These are phyloP conservation scores for Mycosarcoma maydis DNA, from an alignment of 1,284 basidiomycete species.

Conservation along the genomic window DNA sequence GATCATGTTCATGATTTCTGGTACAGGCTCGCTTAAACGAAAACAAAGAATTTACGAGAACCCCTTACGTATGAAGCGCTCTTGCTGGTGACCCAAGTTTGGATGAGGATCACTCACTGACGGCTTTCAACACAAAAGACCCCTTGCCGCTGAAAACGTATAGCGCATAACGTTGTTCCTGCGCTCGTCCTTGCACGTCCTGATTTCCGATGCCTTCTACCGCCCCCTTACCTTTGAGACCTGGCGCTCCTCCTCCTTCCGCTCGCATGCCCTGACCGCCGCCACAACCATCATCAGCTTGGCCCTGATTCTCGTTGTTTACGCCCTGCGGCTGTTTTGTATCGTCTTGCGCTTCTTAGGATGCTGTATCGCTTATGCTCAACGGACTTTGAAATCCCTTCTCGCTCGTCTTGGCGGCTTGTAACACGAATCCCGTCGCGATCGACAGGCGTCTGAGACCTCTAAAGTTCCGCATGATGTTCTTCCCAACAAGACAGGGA, in stretches of 20 bases:
- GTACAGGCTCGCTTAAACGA: too few relatives aligned
- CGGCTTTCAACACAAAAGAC: neutral
- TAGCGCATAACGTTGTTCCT: neutral
- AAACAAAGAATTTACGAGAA: neutral
- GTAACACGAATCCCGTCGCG: too few relatives aligned
- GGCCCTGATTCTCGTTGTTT: neutral
- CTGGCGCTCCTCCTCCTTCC: constrained; percentile 6
- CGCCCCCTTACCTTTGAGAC: constrained; percentile 10
- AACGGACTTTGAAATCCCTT: too few relatives aligned
- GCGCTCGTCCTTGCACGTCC: neutral
- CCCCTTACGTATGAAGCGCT: constrained; percentile 2
- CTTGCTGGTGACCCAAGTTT: too few relatives aligned
- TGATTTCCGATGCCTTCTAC: neutral
- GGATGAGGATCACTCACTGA: too few relatives aligned
- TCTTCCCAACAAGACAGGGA: neutral
- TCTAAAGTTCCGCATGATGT: neutral
- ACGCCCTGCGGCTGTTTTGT: neutral
- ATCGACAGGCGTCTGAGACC: constrained; percentile 1
- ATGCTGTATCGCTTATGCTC: neutral
- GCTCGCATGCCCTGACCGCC: neutral
- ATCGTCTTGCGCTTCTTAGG: neutral
- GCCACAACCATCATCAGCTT: neutral
- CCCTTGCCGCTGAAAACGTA: neutral
- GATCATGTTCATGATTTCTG: too few relatives aligned
- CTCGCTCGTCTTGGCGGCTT: too few relatives aligned